Base-by-base conservation (phyloP, 768 basidiomycete species). In the Suillus bovinus region DNA sequence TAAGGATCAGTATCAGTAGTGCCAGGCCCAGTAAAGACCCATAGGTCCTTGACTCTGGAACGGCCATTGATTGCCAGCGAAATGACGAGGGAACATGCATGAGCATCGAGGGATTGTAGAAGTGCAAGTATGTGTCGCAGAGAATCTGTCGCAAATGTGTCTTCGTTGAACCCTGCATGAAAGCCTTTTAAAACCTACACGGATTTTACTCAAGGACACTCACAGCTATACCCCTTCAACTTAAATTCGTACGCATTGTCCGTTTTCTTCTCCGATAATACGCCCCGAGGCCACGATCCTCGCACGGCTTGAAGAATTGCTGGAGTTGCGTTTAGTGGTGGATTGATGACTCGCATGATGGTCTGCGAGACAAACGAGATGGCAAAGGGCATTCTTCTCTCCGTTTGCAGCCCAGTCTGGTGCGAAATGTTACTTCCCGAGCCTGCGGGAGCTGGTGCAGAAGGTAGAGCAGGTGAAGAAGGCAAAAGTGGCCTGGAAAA, bases 271-370 rank as follows among this genome's bases (percentile, higher is more conserved):
- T 92, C 90, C 0, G 86, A 85, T 9, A 88, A 84, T 11, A 92
- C 88, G 20, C 90, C 91, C 66, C 89, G 82, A 20, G 90, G 90
- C 91, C 90, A 92, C 38, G 91, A 84, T 24, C 80, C 83, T 61
- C 90, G 82, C 22, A 92, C 88, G 20, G 90, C 88, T 69, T 89
- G 87, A n/a, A 92, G 78, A 60, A 92, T 90, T 59, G 90, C 90
- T 11, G 90, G 90, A 8, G 91, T 92, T 38, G 86, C 81, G 65
- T 86, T 83, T 34, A 91, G 81, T 17, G 90, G 90, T n/a, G 91
- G 90, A 33, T 83, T 80, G 60, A 92, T 86, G 58, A 92, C 91
- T 58, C 89, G 86, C 77, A 92, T 80, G 58, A 83, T 66, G 3
- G 85, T 90, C 36, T 82, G 79, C 38, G 88, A 90, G 17, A 84